These are phyloP conservation scores for Fusarium clavum DNA, from an alignment of 2,329 filamentous ascomycete genomes.

Conservation along the genomic window DNA sequence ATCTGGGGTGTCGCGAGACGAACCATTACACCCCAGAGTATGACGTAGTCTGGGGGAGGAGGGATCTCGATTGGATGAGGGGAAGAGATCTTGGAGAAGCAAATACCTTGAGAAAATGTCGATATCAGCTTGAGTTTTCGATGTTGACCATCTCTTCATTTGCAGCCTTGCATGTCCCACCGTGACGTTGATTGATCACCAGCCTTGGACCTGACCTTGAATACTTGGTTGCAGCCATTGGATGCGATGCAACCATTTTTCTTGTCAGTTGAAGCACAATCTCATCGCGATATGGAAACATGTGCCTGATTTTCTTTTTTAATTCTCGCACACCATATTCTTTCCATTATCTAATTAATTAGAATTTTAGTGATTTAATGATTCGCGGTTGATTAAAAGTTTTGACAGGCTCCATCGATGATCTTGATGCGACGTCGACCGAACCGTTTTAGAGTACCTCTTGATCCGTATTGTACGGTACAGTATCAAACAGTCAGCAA, in stretches of 20 bases:
- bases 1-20: conserved; percentile 25
- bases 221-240: neutral
- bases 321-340: conserved; percentile 21
- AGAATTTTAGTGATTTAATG: neutral
- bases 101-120: conserved; percentile 6
- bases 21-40: conserved; percentile 36
- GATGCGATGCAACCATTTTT: neutral
- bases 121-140: conserved; percentile 26
- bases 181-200: conserved; percentile 37
- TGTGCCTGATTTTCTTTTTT: conserved; percentile 19
- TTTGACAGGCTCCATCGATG: conserved; percentile 12
- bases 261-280: neutral
- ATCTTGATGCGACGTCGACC: conserved; percentile 7
- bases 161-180: conserved; percentile 29
- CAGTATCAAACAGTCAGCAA: neutral
- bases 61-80: conserved; percentile 38
- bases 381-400: neutral
- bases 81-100: conserved; percentile 7
- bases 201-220: conserved; percentile 11
- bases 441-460: conserved; percentile 5
- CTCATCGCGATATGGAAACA: conserved; percentile 21
- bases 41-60: conserved; percentile 38
- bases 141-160: conserved; percentile 8
- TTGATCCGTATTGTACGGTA: conserved; percentile 2
- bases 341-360: neutral